phyloP scores from a whole-genome alignment of 495 filamentous ascomycete species.

The Emericellopsis terricola region DNA sequence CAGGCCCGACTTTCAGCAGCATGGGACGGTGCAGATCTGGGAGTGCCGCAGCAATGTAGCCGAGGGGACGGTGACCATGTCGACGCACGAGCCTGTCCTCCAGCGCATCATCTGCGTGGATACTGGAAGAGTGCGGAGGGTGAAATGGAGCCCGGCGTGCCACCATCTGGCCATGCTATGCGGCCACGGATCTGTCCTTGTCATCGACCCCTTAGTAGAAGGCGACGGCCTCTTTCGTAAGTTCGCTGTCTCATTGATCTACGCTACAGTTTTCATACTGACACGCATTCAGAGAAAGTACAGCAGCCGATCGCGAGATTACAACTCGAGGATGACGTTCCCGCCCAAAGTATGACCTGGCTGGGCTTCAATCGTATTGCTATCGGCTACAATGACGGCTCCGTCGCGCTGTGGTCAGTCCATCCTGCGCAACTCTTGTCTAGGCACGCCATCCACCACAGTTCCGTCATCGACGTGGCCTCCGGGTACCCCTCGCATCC shows the following conservation, averaged over 20 bases:
- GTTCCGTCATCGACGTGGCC: slow-evolving; percentile 26
- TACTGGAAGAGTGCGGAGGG: slow-evolving; percentile 20
- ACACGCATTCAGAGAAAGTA: slow-evolving; percentile 16
- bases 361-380: slow-evolving; percentile 26
- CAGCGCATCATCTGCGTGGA: slow-evolving; percentile 15
- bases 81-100: slow-evolving; percentile 6
- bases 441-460: slow-evolving; percentile 22
- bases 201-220: slow-evolving; percentile 17
- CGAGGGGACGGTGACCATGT: slow-evolving; percentile 5
- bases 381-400: slow-evolving; percentile 28
- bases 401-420: slow-evolving; percentile 28
- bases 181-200: slow-evolving; percentile 21
- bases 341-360: slow-evolving; percentile 29
- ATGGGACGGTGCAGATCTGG: slow-evolving; percentile 25
- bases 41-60: slow-evolving; percentile 11
- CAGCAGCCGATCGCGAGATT: slow-evolving; percentile 20
- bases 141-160: slow-evolving; percentile 26
- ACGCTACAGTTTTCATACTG: slow-evolving; percentile 5
- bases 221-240: too few species aligned
- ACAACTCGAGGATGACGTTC: slow-evolving; percentile 21
- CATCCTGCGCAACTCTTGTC: slow-evolving; percentile 18
- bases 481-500: slow-evolving; percentile 28
- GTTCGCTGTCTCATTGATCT: too few species aligned
- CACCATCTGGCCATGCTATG: slow-evolving; percentile 20
- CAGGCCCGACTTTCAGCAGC: slow-evolving; percentile 7